Percentiles rank a stretch among this genome's conserved stretches.
These are phyloP conservation scores for Blastomyces emzantsi DNA, from an alignment of 2,329 filamentous ascomycete species.

Conservation along the genomic window DNA sequence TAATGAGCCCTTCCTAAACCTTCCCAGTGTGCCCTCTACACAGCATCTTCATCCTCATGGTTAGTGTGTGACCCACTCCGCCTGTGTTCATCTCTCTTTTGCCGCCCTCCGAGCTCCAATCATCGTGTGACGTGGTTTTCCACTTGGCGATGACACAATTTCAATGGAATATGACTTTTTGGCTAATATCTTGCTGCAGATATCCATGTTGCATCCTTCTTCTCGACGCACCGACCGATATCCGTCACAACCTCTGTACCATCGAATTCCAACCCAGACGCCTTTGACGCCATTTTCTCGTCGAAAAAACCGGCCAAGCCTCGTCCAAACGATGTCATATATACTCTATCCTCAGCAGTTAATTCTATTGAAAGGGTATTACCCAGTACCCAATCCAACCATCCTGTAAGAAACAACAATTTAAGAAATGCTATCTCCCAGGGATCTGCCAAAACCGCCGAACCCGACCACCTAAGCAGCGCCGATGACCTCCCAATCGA, in stretches of 20 bases:
- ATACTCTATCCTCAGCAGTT: conserved; percentile 49
- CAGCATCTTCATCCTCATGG: conserved; percentile 42
- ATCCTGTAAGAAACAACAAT: conserved; percentile 27
- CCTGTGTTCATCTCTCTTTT: neutral
- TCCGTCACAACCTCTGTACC: conserved; percentile 78
- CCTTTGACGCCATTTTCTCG: conserved; percentile 80
- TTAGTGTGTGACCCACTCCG: conserved; percentile 21
- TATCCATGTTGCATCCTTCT: conserved; percentile 82
- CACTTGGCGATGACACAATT: neutral
- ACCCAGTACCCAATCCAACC: conserved; percentile 29
- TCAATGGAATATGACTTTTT: neutral
- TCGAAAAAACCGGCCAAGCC: conserved; percentile 40
- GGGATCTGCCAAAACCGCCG: conserved; percentile 18
- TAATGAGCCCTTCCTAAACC: conserved; percentile 31
- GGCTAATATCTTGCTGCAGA: conserved; percentile 47
- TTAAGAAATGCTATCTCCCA: conserved; percentile 25
- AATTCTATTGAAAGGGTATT: conserved; percentile 36
- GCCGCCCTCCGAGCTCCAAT: neutral
- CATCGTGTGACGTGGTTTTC: conserved; percentile 11
- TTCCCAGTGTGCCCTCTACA: conserved; percentile 43
- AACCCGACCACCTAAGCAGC: conserved; percentile 29
- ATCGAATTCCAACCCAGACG: conserved; percentile 58
- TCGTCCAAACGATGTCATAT: conserved; percentile 51
- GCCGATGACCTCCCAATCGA: conserved; percentile 44
- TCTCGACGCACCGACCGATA: conserved; percentile 90